These are phyloP conservation scores for Colletotrichum sp. DNA, from an alignment of 2,329 filamentous ascomycete species.

Conservation along the genomic window DNA sequence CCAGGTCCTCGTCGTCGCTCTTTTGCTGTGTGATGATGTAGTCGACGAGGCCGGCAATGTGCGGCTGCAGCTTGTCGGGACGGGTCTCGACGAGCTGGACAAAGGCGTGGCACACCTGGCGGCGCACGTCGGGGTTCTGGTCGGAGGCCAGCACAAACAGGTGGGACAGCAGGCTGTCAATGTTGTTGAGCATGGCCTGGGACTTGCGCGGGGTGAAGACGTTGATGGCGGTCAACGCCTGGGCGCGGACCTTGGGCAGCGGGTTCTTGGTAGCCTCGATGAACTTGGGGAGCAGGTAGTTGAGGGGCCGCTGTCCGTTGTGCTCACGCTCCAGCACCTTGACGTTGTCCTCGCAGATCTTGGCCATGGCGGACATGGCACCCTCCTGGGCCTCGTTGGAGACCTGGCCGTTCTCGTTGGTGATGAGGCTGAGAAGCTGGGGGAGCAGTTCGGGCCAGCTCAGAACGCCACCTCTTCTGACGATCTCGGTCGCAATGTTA, in stretches of 20 bases:
- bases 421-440: slow-evolving; percentile 79
- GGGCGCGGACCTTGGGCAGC: slow-evolving; percentile 77
- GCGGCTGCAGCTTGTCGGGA: slow-evolving; percentile 88
- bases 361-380: slow-evolving; percentile 89
- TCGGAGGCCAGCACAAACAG: slow-evolving; percentile 85
- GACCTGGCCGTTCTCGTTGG: slow-evolving; percentile 72
- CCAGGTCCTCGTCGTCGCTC: slow-evolving; percentile 86
- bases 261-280: slow-evolving; percentile 83
- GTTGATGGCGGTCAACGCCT: slow-evolving; percentile 86
- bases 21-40: slow-evolving; percentile 93
- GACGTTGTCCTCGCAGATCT: slow-evolving; percentile 96
- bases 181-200: slow-evolving; percentile 78
- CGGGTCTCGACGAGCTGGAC: slow-evolving; percentile 90
- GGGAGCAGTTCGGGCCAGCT: slow-evolving; percentile 91
- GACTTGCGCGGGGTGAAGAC: slow-evolving; percentile 88
- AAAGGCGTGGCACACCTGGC: slow-evolving; percentile 92
- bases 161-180: slow-evolving; percentile 82
- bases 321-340: slow-evolving; percentile 87
- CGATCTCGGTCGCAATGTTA: slow-evolving; percentile 91
- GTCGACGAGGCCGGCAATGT: slow-evolving; percentile 86
- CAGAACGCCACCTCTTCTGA: slow-evolving; percentile 82
- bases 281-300: slow-evolving; percentile 88
- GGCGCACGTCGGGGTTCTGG: slow-evolving; percentile 78
- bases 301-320: slow-evolving; percentile 85
- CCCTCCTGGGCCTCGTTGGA: slow-evolving; percentile 83